phyloP scores from a whole-genome alignment of 78 protist species.

The Isochrysis galbana region DNA sequence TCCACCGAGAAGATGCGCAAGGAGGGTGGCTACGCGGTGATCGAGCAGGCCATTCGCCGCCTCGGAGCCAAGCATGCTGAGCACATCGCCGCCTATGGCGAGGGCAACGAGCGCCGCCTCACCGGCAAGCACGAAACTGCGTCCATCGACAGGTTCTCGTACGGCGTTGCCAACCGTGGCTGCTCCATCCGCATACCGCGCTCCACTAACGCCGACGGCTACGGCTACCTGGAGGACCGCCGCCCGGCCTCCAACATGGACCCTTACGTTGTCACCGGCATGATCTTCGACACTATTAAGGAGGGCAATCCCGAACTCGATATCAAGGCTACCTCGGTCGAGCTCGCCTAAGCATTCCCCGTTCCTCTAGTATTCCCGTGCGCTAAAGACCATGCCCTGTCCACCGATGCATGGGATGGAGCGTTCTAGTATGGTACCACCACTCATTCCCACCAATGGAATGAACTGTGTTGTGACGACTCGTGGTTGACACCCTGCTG shows the following conservation, averaged over 20 bases:
- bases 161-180: slow-evolving; percentile 85
- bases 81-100: slow-evolving; percentile 81
- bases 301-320: too few species aligned
- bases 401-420: too few species aligned
- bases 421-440: too few species aligned
- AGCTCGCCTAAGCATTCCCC: too few species aligned
- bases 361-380: too few species aligned
- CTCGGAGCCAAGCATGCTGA: slow-evolving; percentile 48
- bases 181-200: slow-evolving; percentile 73
- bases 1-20: slow-evolving; percentile 80
- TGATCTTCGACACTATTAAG: slow-evolving; percentile 48
- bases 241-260: slow-evolving; percentile 85
- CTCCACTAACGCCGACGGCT: slow-evolving; percentile 48
- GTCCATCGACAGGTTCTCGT: slow-evolving; percentile 62
- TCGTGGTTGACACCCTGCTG: too few species aligned
- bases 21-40: slow-evolving; percentile 56
- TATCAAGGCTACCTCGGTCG: too few species aligned
- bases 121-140: slow-evolving; percentile 90
- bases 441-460: too few species aligned
- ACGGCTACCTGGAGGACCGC: slow-evolving; percentile 83
- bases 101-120: slow-evolving; percentile 81
- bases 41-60: slow-evolving; percentile 41
- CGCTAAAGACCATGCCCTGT: too few species aligned
- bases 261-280: slow-evolving; percentile 83
- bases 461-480: too few species aligned